Conservation (phyloP, 73 alveolate genomes). For the Paramecium primaurelia region DNA sequence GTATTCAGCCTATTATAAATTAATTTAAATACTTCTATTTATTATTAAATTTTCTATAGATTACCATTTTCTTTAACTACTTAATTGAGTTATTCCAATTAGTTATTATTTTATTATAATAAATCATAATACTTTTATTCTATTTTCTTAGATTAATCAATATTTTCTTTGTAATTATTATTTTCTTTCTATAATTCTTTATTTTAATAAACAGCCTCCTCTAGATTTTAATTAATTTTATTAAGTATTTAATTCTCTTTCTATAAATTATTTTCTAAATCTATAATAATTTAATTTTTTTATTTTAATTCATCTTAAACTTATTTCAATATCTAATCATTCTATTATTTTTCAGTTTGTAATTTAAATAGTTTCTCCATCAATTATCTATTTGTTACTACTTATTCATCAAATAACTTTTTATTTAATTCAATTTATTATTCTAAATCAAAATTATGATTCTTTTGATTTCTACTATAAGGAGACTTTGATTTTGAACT, state of each 20-base stretch:
- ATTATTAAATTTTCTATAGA: not conserved
- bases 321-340: not conserved
- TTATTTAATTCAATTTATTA: not conserved
- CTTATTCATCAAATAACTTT: not conserved
- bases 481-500: constrained; percentile 49
- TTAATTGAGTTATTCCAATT: not conserved
- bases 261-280: not conserved
- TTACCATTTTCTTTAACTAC: not conserved
- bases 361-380: not conserved
- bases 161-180: not conserved
- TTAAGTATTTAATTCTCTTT: not conserved
- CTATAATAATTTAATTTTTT: not conserved
- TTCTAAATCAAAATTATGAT: not conserved
- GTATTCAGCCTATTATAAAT: not conserved
- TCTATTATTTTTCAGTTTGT: not conserved
- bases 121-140: not conserved
- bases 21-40: not conserved
- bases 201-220: not conserved
- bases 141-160: not conserved
- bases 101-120: not conserved
- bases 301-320: not conserved
- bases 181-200: not conserved
- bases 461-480: not conserved
- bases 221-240: not conserved
- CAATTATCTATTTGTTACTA: not conserved